Conservation (phyloP, 228 moss, liverwort and hornwort species). For the Sphagnum fallax region DNA sequence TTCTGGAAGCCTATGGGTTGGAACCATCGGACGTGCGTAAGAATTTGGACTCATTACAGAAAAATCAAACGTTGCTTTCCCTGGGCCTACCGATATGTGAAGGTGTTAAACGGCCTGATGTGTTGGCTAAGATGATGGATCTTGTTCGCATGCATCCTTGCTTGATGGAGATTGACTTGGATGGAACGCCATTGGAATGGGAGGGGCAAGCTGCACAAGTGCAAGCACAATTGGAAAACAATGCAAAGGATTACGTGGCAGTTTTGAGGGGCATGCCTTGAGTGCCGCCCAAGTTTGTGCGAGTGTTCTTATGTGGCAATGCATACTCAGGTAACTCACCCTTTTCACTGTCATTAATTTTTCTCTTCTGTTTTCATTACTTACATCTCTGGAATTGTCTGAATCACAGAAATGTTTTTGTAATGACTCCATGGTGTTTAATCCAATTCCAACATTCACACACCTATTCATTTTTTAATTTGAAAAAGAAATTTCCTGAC, state of each 20-base stretch:
- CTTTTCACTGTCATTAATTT: background rate
- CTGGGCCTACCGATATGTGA: background rate
- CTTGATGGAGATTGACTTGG: background rate
- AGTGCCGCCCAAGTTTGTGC: background rate
- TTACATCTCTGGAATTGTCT: too few relatives aligned
- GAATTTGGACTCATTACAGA: background rate
- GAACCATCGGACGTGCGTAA: background rate
- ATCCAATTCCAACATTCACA: too few relatives aligned
- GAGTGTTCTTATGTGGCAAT: background rate
- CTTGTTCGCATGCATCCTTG: background rate
- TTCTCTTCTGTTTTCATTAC: too few relatives aligned
- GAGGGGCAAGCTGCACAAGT: background rate
- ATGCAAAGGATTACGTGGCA: background rate
- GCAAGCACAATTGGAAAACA: background rate
- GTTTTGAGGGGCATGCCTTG: background rate
- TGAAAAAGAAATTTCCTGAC: too few relatives aligned
- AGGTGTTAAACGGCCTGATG: background rate
- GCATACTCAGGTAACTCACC: background rate
- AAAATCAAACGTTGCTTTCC: background rate
- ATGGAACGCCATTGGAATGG: background rate
- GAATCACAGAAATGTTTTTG: too few relatives aligned
- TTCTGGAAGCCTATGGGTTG: rapidly evolving
- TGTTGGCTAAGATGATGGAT: background rate
- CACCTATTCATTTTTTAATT: too few relatives aligned
- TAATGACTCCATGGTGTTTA: too few relatives aligned